Evolutionary conservation across 78 protist species (phyloP), one percentile per base, ranked within the genome.

Genomic region (Tieghemostelium lacteum): DNA sequence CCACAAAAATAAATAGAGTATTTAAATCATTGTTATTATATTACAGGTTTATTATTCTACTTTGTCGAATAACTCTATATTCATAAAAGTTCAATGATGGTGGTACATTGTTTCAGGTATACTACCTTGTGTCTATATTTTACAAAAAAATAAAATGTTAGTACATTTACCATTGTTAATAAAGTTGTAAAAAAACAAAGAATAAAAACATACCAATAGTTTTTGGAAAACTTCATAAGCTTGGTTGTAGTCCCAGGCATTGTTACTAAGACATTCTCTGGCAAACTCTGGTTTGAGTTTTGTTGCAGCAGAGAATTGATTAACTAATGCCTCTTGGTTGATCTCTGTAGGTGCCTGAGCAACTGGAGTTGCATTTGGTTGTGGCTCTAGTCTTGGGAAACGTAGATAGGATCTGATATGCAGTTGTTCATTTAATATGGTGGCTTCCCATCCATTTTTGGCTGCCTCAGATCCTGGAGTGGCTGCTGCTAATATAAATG

Each of bases 371-470:
- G 58, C 14, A 36, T 40, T 28, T 45, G 57, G 28, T 2, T 31
- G 14, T 37, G 80, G 57, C 42, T 63, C 88, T 16, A 78, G 29
- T 78, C 75, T 78, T 49, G 88, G 88, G n/a, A 54, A 54, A 66
- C 88, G 64, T 31, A 66, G 29, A 37, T 78, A 78, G 0, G 75
- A 75, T 78, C 88, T 78, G 19, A 78, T 31, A 52, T 78, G 50
- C 26, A 78, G 67, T 37, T 78, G 88, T 78, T 78, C 88, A 66
- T 78, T 78, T 33, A 78, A 66, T n/a, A 78, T 66, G 16, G 66
- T 60, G 17, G 88, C 88, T 39, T 78, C 88, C 88, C 88, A 78
- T 24, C 88, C 88, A 58, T 70, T 24, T 64, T 78, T 78, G 17
- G 88, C 88, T 16, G 88, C 42, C 24, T 78, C 88, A 6, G 88